Conservation (phyloP, 495 filamentous ascomycete species). For the Antarctomyces pellizariae region DNA sequence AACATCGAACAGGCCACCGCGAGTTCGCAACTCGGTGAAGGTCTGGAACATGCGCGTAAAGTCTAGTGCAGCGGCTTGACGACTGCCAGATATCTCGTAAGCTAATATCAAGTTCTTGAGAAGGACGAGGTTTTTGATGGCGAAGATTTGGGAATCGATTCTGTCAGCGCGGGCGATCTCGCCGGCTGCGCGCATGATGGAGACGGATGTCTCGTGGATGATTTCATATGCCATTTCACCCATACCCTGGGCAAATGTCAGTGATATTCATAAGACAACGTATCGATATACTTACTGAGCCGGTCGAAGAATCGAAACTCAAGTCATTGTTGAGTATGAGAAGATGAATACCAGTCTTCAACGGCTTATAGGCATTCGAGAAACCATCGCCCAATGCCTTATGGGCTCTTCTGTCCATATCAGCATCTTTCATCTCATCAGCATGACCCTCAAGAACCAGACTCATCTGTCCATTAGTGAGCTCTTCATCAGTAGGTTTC, state of each 20-base stretch:
- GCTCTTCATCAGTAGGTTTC: too few relatives aligned
- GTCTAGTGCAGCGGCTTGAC: conserved; percentile 40
- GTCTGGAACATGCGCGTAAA: conserved; percentile 61
- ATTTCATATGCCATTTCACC: conserved; percentile 23
- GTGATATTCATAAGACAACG: neutral
- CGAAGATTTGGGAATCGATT: conserved; percentile 48
- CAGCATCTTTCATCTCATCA: too few relatives aligned
- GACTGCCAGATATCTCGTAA: conserved; percentile 76
- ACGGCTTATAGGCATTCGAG: conserved; percentile 10
- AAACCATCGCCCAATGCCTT: conserved; percentile 18
- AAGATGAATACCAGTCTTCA: conserved; percentile 10
- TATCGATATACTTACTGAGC: conserved; percentile 11
- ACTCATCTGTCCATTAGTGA: too few relatives aligned
- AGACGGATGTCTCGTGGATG: conserved; percentile 20
- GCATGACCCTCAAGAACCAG: too few relatives aligned
- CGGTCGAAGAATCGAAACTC: conserved; percentile 19
- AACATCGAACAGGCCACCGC: conserved; percentile 48
- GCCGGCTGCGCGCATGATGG: conserved; percentile 23
- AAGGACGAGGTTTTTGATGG: conserved; percentile 75
- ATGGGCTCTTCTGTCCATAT: conserved; percentile 23
- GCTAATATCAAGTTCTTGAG: conserved; percentile 81
- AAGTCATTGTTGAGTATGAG: conserved; percentile 16
- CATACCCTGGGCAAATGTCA: conserved; percentile 15
- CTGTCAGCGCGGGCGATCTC: conserved; percentile 25
- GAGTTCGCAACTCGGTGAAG: conserved; percentile 46